Percentiles rank a stretch among this genome's conserved stretches.
Conservation (phyloP, 164 flowering plant genomes). For the Umbellularia californica region DNA sequence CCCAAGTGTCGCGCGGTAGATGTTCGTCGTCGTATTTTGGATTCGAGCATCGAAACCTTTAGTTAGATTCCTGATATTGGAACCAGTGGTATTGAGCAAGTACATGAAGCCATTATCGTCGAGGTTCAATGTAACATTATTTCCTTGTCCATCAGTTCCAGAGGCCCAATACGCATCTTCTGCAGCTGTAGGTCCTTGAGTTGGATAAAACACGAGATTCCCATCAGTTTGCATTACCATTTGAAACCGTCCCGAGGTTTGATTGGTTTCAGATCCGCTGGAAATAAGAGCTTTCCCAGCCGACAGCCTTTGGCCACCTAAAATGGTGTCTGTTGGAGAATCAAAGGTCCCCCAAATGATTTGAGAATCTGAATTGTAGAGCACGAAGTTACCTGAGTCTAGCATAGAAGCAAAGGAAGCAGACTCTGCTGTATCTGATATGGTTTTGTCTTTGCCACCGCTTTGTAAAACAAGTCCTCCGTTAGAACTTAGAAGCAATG, state of each 20-base stretch:
- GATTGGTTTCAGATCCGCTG: slow-evolving; percentile 5
- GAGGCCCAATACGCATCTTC: slow-evolving; percentile 15
- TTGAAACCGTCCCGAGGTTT: slow-evolving; percentile 14
- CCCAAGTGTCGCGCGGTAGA: slow-evolving; percentile 16
- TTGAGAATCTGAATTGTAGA: background rate
- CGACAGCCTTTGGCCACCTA: slow-evolving; percentile 12
- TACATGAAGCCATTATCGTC: slow-evolving; percentile 7
- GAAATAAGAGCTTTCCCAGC: slow-evolving; percentile 6
- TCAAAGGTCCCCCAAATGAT: slow-evolving; percentile 27
- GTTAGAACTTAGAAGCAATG: too few species aligned
- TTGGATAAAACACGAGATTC: slow-evolving; percentile 20
- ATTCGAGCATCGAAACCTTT: slow-evolving; percentile 4
- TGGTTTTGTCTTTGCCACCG: background rate
- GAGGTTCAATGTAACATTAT: slow-evolving; percentile 11
- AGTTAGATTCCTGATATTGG: background rate
- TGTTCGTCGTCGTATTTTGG: background rate
- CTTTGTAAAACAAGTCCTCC: background rate
- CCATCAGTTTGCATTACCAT: slow-evolving; percentile 27
- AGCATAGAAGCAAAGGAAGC: slow-evolving; percentile 25
- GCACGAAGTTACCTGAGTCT: slow-evolving; percentile 25
- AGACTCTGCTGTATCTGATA: background rate
- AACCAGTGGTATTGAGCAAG: slow-evolving; percentile 7
- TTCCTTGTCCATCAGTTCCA: background rate
- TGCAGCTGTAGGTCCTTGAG: too few species aligned
- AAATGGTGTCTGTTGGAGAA: slow-evolving; percentile 24